Percentiles rank a stretch among this genome's conserved stretches.
These are phyloP conservation scores for Friedmanniomyces simplex DNA, from an alignment of 495 filamentous ascomycete species.

Conservation along the genomic window DNA sequence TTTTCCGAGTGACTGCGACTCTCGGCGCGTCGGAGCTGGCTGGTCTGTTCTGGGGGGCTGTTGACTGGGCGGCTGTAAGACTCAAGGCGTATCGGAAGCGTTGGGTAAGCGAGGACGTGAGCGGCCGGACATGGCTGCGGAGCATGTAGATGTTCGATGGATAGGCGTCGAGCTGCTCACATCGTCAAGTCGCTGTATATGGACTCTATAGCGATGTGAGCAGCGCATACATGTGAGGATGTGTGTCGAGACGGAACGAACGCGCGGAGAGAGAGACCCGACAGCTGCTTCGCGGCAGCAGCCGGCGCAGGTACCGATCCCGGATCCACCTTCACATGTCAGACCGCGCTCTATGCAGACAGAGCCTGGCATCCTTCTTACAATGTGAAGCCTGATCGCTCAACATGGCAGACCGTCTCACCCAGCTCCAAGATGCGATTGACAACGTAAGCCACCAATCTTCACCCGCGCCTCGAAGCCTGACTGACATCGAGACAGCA, in stretches of 20 bases:
- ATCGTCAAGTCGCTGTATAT: background rate
- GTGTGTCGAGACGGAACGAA: no score
- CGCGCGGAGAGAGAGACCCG: no score
- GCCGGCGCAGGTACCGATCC: constrained; percentile 4
- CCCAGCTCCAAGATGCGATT: constrained; percentile 88
- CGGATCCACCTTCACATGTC: background rate
- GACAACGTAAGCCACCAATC: constrained; percentile 57
- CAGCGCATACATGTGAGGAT: no score
- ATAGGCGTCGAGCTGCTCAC: background rate
- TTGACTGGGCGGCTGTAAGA: background rate
- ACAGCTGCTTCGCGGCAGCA: no score
- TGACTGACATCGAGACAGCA: constrained; percentile 45
- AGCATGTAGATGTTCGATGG: constrained; percentile 8
- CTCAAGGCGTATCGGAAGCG: background rate
- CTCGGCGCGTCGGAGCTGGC: no score
- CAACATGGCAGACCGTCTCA: constrained; percentile 78
- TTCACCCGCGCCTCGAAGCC: background rate
- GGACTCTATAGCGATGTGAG: no score
- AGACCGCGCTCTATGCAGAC: no score
- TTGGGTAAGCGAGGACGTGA: background rate
- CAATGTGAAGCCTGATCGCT: background rate
- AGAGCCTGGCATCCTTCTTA: no score
- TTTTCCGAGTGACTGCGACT: background rate
- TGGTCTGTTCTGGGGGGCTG: no score
- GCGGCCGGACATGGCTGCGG: constrained; percentile 2